Conservation (phyloP, 2,329 filamentous ascomycete genomes). For the Alternaria sp. region DNA sequence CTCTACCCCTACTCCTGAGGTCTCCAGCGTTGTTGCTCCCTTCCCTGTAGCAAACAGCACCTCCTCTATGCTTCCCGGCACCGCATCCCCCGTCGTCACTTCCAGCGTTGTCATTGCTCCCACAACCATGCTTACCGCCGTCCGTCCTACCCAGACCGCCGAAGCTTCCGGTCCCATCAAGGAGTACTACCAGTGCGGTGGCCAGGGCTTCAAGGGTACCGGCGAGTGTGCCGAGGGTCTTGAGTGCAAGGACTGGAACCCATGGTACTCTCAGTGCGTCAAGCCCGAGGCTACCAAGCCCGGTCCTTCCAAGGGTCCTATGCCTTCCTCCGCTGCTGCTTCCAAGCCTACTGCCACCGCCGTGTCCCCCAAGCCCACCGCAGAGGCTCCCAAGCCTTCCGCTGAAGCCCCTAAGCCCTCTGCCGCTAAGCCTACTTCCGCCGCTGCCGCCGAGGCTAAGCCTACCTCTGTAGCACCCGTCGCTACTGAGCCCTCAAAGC, state of each 20-base stretch:
- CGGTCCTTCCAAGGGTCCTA: constrained; percentile 19
- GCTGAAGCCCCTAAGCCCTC: constrained; percentile 12
- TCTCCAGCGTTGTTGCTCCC: constrained; percentile 11
- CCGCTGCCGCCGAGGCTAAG: constrained; percentile 8
- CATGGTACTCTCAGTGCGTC: constrained; percentile 59
- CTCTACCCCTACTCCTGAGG: constrained; percentile 6
- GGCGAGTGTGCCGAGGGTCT: constrained; percentile 51
- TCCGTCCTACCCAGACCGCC: constrained; percentile 31
- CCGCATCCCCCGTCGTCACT: not conserved
- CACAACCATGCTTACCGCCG: constrained; percentile 34
- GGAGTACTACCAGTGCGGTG: constrained; percentile 55
- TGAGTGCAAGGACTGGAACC: constrained; percentile 54
- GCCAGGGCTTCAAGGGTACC: constrained; percentile 52
- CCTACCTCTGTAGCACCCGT: constrained; percentile 15
- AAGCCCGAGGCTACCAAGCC: constrained; percentile 23
- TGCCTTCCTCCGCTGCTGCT: constrained; percentile 12
- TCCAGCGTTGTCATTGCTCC: constrained; percentile 15
- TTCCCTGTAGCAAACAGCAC: constrained; percentile 21
- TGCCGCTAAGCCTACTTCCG: constrained; percentile 8
- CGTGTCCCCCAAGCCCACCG: not conserved
- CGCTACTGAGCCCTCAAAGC: constrained; percentile 14
- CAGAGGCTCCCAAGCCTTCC: constrained; percentile 3
- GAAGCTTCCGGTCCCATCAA: constrained; percentile 24
- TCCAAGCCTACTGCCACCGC: constrained; percentile 14
- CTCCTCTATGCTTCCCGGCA: constrained; percentile 10